Conservation (phyloP, 345 rosid genomes). For the Salix brachista region DNA sequence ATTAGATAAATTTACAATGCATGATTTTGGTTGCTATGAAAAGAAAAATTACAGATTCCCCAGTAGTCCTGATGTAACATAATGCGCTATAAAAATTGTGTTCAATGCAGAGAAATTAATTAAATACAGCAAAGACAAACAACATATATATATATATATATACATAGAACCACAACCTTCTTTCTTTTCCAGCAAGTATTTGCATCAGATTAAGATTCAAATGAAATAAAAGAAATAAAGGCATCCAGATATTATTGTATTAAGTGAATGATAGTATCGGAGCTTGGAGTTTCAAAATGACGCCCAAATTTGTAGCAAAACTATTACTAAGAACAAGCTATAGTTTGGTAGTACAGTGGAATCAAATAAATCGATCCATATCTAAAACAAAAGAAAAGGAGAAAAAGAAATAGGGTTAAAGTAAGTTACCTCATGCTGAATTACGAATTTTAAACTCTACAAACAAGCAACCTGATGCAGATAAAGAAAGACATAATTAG, state of each 20-base stretch:
- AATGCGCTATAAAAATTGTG: background rate
- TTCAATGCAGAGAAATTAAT: background rate
- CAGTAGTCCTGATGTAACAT: background rate
- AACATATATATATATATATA: no score
- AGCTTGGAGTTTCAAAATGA: background rate
- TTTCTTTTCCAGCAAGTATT: background rate
- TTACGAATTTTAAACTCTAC: background rate
- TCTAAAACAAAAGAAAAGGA: background rate
- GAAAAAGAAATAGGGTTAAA: background rate
- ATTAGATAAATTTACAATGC: background rate
- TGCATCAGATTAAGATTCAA: background rate
- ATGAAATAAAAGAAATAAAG: background rate
- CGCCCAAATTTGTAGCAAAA: background rate
- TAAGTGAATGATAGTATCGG: background rate
- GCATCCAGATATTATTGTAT: background rate
- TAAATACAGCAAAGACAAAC: background rate
- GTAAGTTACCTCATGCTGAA: background rate
- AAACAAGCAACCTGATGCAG: background rate
- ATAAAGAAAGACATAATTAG: background rate
- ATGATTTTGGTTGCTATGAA: background rate
- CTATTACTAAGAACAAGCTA: background rate
- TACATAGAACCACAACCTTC: background rate
- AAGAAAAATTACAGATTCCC: background rate
- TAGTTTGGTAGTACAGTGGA: background rate
- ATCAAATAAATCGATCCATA: background rate